A percentile compares a stretch with the other conserved stretches of the same genome.
Conservation (phyloP, 345 rosid genomes). For the Adansonia digitata region DNA sequence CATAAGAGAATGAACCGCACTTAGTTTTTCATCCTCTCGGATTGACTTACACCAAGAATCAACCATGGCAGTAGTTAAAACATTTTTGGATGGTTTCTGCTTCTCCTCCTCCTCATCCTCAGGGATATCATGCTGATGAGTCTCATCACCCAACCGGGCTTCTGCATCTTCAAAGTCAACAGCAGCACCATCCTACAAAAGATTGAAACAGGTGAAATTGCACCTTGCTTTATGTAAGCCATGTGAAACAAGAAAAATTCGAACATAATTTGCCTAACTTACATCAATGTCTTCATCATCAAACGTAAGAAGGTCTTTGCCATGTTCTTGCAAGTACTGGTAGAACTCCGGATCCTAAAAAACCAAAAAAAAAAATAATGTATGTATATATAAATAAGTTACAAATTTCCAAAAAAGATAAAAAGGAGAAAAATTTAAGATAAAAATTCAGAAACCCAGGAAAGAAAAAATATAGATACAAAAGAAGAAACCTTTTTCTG, state of each 20-base stretch:
- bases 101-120: constrained; percentile 29
- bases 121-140: constrained; percentile 16
- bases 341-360: constrained; percentile 83
- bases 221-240: not conserved
- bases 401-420: not conserved
- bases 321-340: constrained; percentile 69
- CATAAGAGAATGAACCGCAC: constrained; percentile 69
- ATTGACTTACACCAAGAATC: constrained; percentile 71
- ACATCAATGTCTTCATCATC: constrained; percentile 58
- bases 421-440: not conserved
- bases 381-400: not conserved
- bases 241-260: not conserved
- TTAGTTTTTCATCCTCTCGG: constrained; percentile 48
- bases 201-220: not conserved
- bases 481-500: constrained; percentile 47
- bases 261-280: constrained; percentile 17
- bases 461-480: not conserved
- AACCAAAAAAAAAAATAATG: not conserved
- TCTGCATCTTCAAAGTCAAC: constrained; percentile 46
- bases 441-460: not conserved
- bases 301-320: constrained; percentile 68
- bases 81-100: constrained; percentile 42
- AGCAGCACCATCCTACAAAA: constrained; percentile 48
- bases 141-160: constrained; percentile 33
- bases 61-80: constrained; percentile 66